A percentile compares a stretch with the other conserved stretches of the same genome.
These are phyloP conservation scores for Closterium sp. DNA, from an alignment of 139 green algal species.

Conservation along the genomic window DNA sequence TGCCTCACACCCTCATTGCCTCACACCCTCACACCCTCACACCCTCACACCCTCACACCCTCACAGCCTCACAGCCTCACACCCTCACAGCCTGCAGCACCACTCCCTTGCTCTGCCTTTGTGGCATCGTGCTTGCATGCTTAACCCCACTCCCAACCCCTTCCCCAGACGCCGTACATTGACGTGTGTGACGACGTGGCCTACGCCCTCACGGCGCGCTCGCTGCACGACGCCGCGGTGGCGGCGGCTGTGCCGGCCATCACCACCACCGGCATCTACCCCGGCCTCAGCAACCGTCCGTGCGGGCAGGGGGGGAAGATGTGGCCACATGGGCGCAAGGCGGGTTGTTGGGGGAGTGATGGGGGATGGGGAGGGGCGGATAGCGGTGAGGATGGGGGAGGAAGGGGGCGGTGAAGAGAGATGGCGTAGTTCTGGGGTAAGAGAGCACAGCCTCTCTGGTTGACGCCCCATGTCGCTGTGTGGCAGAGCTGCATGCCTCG, in stretches of 20 bases:
- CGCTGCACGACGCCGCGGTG: conserved; percentile 60
- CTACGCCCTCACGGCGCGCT: conserved; percentile 65
- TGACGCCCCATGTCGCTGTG: too few relatives aligned
- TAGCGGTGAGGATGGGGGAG: too few relatives aligned
- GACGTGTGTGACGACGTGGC: conserved; percentile 93
- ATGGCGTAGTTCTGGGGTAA: neutral
- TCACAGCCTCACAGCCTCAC: neutral
- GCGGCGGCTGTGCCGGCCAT: conserved; percentile 83
- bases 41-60: neutral
- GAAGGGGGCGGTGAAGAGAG: neutral
- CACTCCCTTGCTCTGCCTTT: neutral
- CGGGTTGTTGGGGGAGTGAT: too few relatives aligned
- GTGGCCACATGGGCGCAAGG: neutral
- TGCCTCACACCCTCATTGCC: neutral
- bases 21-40: neutral
- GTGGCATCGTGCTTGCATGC: neutral
- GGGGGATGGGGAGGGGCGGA: too few relatives aligned
- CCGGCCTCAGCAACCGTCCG: conserved; percentile 75
- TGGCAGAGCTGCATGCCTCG: too few relatives aligned
- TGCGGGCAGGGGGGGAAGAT: neutral
- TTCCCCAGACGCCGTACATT: conserved; percentile 73
- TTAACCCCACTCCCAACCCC: neutral
- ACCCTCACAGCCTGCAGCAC: neutral
- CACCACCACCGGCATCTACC: conserved; percentile 84
- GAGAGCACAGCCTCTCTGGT: neutral